Conservation (phyloP, 129 eudicot species). For the Chrysanthemum lavandulifolium region DNA sequence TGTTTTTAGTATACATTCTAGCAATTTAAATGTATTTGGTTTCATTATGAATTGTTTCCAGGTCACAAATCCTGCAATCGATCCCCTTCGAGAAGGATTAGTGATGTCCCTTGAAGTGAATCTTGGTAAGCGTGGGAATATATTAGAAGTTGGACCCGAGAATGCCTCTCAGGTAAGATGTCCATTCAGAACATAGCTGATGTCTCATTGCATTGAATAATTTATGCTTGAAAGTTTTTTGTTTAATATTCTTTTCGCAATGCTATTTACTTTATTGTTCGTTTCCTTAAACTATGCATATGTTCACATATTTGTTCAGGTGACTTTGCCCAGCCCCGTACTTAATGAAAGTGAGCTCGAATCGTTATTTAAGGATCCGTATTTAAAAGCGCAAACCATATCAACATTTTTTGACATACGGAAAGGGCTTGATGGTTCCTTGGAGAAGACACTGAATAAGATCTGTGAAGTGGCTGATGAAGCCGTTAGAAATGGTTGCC, state of each 20-base stretch:
- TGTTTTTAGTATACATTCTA: neutral
- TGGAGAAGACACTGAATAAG: slow-evolving; percentile 65
- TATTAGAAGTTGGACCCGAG: slow-evolving; percentile 92
- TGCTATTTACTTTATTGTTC: neutral
- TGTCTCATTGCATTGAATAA: neutral
- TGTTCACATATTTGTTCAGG: slow-evolving; percentile 43
- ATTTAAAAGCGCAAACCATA: slow-evolving; percentile 72
- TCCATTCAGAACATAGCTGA: neutral
- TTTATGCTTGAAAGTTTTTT: neutral
- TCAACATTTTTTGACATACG: slow-evolving; percentile 79
- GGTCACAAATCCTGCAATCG: slow-evolving; percentile 99
- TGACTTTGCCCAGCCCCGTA: slow-evolving; percentile 84
- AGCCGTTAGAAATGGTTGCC: slow-evolving; percentile 99
- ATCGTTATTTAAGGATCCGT: slow-evolving; percentile 67
- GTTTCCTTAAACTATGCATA: neutral
- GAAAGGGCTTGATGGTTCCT: slow-evolving; percentile 93
- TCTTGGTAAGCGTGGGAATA: slow-evolving; percentile 97
- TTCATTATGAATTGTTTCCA: slow-evolving; percentile 22
- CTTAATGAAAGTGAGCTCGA: slow-evolving; percentile 95
- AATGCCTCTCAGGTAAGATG: slow-evolving; percentile 93
- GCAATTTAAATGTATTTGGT: neutral
- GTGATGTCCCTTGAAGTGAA: slow-evolving; percentile 99
- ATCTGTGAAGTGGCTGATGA: slow-evolving; percentile 99
- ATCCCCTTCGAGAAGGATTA: slow-evolving; percentile 97
- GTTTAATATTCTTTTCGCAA: neutral